A percentile compares a stretch with the other conserved stretches of the same genome.
Conservation (phyloP, 2,329 filamentous ascomycete genomes). For the Hymenoscyphus occultus region DNA sequence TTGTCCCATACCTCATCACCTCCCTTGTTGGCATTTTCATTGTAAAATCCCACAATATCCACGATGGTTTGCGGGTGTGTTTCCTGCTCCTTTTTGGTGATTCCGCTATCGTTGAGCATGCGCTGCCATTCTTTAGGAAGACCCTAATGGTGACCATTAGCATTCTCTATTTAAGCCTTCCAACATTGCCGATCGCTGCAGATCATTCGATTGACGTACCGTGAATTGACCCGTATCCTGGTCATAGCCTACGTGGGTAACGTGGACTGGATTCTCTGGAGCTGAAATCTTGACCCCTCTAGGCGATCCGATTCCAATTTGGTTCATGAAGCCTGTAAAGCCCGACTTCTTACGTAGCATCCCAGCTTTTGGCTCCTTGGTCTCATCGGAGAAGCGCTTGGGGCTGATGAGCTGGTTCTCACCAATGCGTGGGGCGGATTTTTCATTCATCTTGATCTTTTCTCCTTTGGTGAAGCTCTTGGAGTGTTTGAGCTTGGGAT, state of each 20-base stretch:
- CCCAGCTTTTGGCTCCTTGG: slow-evolving; percentile 57
- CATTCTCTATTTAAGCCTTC: slow-evolving; percentile 19
- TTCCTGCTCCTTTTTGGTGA: slow-evolving; percentile 92
- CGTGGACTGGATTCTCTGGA: slow-evolving; percentile 94
- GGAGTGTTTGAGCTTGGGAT: slow-evolving; percentile 56
- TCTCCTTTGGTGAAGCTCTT: slow-evolving; percentile 59
- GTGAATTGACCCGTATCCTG: slow-evolving; percentile 96
- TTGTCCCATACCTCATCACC: slow-evolving; percentile 89
- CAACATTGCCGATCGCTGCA: slow-evolving; percentile 15
- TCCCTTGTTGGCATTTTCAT: slow-evolving; percentile 78
- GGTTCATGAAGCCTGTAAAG: slow-evolving; percentile 85
- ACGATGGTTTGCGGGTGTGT: slow-evolving; percentile 94
- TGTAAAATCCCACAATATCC: slow-evolving; percentile 95
- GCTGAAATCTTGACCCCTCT: slow-evolving; percentile 94
- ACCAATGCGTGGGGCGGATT: slow-evolving; percentile 41
- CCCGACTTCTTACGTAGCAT: slow-evolving; percentile 80
- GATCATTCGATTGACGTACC: slow-evolving; percentile 45
- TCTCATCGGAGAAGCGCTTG: slow-evolving; percentile 80
- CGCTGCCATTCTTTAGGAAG: slow-evolving; percentile 98
- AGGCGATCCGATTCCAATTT: slow-evolving; percentile 73
- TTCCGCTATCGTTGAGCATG: slow-evolving; percentile 90
- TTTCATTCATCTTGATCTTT: slow-evolving; percentile 45
- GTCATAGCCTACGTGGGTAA: slow-evolving; percentile 97
- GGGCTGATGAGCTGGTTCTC: slow-evolving; percentile 51
- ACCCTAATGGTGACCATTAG: slow-evolving; percentile 49